These are phyloP conservation scores for Pleurotus platypus DNA, from an alignment of 768 basidiomycete species.

Conservation along the genomic window DNA sequence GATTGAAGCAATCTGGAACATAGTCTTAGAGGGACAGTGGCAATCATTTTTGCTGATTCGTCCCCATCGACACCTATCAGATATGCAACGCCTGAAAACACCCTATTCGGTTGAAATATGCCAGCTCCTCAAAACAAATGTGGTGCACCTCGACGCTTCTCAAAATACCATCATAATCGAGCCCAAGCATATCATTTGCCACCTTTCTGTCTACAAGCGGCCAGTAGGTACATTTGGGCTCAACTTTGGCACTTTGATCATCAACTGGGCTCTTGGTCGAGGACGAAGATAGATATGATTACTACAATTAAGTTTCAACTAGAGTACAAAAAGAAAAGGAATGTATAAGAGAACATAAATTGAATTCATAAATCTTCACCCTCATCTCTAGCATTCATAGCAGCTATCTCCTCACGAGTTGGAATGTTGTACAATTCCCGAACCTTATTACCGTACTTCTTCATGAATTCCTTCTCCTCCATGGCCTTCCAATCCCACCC, in stretches of 20 bases:
- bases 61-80: conserved; percentile 12
- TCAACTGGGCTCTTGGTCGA: conserved; percentile 18
- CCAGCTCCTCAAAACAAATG: background rate
- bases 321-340: background rate
- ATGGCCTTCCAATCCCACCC: conserved; percentile 16
- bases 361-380: background rate
- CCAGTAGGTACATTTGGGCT: conserved; percentile 20
- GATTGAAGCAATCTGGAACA: conserved; percentile 13
- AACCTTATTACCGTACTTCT: conserved; percentile 19
- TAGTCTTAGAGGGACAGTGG: conserved; percentile 15
- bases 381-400: conserved; percentile 11
- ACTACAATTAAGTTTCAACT: background rate
- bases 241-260: conserved; percentile 11
- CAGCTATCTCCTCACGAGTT: conserved; percentile 15
- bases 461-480: conserved; percentile 15
- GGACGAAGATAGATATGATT: conserved; percentile 6
- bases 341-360: background rate
- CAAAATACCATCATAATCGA: conserved; percentile 16
- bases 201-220: conserved; percentile 15
- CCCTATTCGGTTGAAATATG: conserved; percentile 10
- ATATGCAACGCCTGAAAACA: conserved; percentile 8
- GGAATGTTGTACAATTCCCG: conserved; percentile 16
- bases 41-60: conserved; percentile 17
- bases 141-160: conserved; percentile 14
- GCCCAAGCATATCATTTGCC: conserved; percentile 19